Base-by-base conservation (phyloP, 2,329 filamentous ascomycete genomes). In the Fusarium xyrophilum region DNA sequence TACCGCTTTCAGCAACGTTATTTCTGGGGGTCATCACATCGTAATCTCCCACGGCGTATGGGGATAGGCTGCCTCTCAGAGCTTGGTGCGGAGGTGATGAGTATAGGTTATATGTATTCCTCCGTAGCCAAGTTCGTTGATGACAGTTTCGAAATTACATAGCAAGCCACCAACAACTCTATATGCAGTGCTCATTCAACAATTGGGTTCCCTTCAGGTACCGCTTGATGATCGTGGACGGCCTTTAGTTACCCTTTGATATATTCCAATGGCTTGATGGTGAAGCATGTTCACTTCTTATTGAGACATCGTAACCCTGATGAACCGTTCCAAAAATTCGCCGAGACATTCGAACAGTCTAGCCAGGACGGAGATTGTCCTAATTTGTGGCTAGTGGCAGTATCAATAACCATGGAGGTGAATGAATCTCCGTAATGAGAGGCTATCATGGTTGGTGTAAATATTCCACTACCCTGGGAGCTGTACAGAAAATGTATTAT, bases 31-130 rank as follows among this genome's bases (percentile, higher is more conserved):
- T 48, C 47, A 60, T 65, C 60, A 65, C 55, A 54, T 65, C 55
- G 55, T 51, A 65, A 66, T 56, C 27, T 63, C 60, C 50, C 50
- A 12, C 28, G 35, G 53, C 30, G 46, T 51, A 61, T 39, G 42
- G 38, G 23, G 23, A 27, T 42, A 60, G 38, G 33, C n/a, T 69
- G 33, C 62, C 57, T 59, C 57, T 57, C 17, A 30, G 25, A 30
- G 33, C 21, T 50, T 21, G 42, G 35, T 42, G 30, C 42, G 35
- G 27, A 46, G 25, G 17, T 4, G 2, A 30, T 27, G 23, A 19
- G 17, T 59, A 25, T 59, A 63, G 66, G 67, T 62, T 67, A 69
- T 64, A 47, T 12, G 28, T 30, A 53, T 51, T 32, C 27, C 25
- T 23, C 42, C 35, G 15, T 30, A 15, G 25, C 30, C 30, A n/a